These are phyloP conservation scores for Russula sp. DNA, from an alignment of 768 basidiomycete genomes.

Conservation along the genomic window DNA sequence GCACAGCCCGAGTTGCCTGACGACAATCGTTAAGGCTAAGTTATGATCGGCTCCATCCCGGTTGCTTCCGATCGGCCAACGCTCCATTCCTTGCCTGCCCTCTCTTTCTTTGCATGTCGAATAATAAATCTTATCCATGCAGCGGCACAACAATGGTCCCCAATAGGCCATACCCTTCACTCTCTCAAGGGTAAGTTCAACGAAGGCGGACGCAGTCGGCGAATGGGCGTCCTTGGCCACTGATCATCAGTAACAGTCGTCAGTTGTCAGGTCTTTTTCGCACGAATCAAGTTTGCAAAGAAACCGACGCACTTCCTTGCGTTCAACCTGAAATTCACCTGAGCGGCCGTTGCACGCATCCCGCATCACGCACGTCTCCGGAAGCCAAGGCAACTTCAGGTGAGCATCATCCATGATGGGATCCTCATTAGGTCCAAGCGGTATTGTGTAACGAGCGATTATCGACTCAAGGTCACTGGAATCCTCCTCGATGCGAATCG, in stretches of 20 bases:
- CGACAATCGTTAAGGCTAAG: slow-evolving; percentile 22
- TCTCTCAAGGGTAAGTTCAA: background rate
- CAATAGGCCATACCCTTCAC: background rate
- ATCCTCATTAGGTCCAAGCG: background rate
- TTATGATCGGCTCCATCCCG: no score
- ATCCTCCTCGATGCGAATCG: background rate
- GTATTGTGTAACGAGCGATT: background rate
- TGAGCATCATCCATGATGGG: background rate
- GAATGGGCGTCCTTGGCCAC: slow-evolving; percentile 1
- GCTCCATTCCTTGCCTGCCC: background rate
- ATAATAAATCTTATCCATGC: background rate
- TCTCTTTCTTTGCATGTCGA: background rate
- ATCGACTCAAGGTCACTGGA: slow-evolving; percentile 10
- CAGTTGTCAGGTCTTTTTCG: slow-evolving; percentile 1
- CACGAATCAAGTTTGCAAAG: slow-evolving; percentile 6
- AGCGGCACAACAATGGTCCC: background rate
- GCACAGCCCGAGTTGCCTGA: slow-evolving; percentile 28
- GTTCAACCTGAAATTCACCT: slow-evolving; percentile 2
- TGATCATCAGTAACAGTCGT: slow-evolving; percentile 3
- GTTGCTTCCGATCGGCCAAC: no score
- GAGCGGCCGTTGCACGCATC: background rate
- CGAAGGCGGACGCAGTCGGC: background rate
- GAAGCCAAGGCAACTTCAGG: background rate
- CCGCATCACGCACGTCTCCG: slow-evolving; percentile 6
- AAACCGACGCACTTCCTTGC: slow-evolving; percentile 7